Evolutionary conservation across 164 flowering plant species (phyloP), one percentile per base, ranked within the genome.

Genomic region (Vitis rupestris): DNA sequence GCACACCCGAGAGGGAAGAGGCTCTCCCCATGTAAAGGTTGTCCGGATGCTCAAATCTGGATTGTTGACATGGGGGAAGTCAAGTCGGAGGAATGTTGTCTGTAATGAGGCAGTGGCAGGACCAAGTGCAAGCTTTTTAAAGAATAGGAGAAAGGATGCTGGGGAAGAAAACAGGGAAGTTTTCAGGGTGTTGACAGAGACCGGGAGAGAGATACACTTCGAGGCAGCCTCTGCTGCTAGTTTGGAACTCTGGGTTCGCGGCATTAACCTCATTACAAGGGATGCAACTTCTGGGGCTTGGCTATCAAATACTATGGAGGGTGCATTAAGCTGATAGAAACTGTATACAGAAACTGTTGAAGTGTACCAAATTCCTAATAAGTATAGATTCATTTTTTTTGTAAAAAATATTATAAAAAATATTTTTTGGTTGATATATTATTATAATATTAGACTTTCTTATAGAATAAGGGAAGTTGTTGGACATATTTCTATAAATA

Each of bases 71-170:
- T 67, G 70, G 70, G 70, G 70, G n/a, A 67, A 57, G 17, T 57
- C 70, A 2, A 58, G 54, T 15, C n/a, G 52, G 55, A 67, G 70
- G 49, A 67, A 67, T 55, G 63, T 67, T 31, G 29, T 58, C 12
- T 67, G 70, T 67, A 58, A 67, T 49, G 63, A 67, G 55, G 70
- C 70, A 19, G 63, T 67, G 53, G 63, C 54, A 17, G 70, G 70
- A 31, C 53, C 70, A n/a, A 67, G 70, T 58, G 17, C 37, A 4
- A 12, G 30, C 31, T 67, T 67, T 17, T 8, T 23, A 27, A 67
- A 67, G 54, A 58, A 57, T 27, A 31, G 55, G 37, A 58, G 44
- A 10, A 67, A 67, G 31, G 60, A 48, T 44, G 59, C 8, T 48
- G 37, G 12, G 10, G 54, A 67, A 13, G 54, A 9, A 27, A 58